These are phyloP conservation scores for Rhodotorula paludigena DNA, from an alignment of 768 basidiomycete species.

Conservation along the genomic window DNA sequence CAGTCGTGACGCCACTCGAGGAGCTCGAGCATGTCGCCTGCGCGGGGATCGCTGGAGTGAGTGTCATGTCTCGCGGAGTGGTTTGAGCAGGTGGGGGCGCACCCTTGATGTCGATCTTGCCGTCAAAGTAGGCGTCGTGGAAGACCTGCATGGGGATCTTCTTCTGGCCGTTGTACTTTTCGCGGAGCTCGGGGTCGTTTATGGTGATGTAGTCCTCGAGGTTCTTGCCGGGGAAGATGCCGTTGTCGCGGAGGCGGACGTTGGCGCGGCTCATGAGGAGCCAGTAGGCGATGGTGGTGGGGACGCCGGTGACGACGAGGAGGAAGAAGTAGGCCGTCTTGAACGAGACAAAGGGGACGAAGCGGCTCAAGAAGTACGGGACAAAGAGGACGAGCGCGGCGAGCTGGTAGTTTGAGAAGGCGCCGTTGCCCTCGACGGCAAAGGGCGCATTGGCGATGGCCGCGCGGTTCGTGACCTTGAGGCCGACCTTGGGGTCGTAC, in stretches of 20 bases:
- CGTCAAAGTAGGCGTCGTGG: conserved; percentile 95
- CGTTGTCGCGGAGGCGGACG: conserved; percentile 60
- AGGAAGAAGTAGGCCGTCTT: conserved; percentile 77
- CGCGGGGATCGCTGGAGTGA: not conserved
- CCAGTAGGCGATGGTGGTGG: conserved; percentile 84
- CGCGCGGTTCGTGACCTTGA: conserved; percentile 57
- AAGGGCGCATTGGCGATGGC: conserved; percentile 82
- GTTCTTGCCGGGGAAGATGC: conserved; percentile 80
- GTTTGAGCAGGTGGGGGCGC: conserved; percentile 24
- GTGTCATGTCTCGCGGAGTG: not conserved
- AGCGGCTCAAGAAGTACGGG: conserved; percentile 67
- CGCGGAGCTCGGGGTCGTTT: conserved; percentile 74
- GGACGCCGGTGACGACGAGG: conserved; percentile 65
- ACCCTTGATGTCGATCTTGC: conserved; percentile 95
- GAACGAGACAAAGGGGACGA: conserved; percentile 73
- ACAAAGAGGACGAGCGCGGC: conserved; percentile 69
- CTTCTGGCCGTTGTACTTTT: conserved; percentile 69
- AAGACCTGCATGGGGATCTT: conserved; percentile 98
- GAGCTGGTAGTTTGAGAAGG: conserved; percentile 76
- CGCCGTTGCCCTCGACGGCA: conserved; percentile 72
- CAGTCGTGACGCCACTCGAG: conserved; percentile 95
- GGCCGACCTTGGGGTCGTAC: conserved; percentile 34
- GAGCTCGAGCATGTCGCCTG: conserved; percentile 87
- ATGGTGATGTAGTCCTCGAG: conserved; percentile 87
- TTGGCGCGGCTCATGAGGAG: conserved; percentile 76